Evolutionary conservation across 2,329 filamentous ascomycete genomes (phyloP), one percentile per base, ranked within the genome.

Genomic region (Hypomyces perniciosus): DNA sequence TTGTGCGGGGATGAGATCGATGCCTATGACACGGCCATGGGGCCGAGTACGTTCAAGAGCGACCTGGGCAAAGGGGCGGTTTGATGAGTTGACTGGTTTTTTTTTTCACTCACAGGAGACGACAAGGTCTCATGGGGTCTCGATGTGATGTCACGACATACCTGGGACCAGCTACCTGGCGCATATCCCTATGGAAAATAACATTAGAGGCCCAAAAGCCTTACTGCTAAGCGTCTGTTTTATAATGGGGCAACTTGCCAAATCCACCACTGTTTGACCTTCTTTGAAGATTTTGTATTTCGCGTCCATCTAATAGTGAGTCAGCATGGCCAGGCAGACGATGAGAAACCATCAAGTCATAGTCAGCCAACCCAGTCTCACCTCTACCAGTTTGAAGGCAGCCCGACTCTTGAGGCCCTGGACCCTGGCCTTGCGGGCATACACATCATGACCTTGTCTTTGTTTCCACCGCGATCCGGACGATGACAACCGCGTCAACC

Each of bases 1-100:
- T 65, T 92, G 86, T 0, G 90, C 89, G 4, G 93, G 93, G 57
- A 99, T 90, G 46, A 99, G 80, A 66, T 99, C 93, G 61, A 99
- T 92, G 8, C 93, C 95, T 29, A 99, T 75, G 9, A 99, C 84
- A 40, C 86, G 81, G 7, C 91, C 90, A 42, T 79, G 71, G 0
- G 91, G 91, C 54, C 80, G 77, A 4, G 89, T 95, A 47, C 83
- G 80, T 54, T 89, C 86, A 33, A 87, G 73, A 13, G 93, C 93
- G 34, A 97, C 90, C 83, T 95, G 62, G 37, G 54, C 20, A 9
- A 3, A 31, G 13, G 30, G 27, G 30, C 43, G 31, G 35, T 47
- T 38, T 12, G 30, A 13, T 33, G 27, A 43, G 27, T 28, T 42
- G 6, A 28, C 8, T 20, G 12, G 10, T 28, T 34, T 10, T 20